These are phyloP conservation scores for Recurvomyces mirabilis DNA, from an alignment of 495 filamentous ascomycete species.

Conservation along the genomic window DNA sequence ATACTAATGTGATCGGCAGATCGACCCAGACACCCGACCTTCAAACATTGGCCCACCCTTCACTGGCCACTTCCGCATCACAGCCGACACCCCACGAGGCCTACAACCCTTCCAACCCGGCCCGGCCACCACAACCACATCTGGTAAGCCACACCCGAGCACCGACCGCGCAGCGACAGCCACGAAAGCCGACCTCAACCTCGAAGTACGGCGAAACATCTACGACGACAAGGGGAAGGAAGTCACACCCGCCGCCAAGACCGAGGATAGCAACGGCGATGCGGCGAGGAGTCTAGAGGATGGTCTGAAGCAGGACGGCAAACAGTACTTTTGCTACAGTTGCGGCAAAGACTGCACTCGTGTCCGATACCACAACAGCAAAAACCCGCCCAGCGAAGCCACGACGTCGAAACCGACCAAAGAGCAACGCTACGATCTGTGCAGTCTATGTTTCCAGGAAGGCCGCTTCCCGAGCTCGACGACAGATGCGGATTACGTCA, in stretches of 20 bases:
- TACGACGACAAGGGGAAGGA: slow-evolving; percentile 90
- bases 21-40: slow-evolving; percentile 87
- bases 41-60: slow-evolving; percentile 94
- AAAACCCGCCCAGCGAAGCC: slow-evolving; percentile 27
- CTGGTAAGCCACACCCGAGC: slow-evolving; percentile 57
- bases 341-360: slow-evolving; percentile 90
- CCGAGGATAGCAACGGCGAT: slow-evolving; percentile 37
- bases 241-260: slow-evolving; percentile 38
- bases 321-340: slow-evolving; percentile 69
- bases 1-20: slow-evolving; percentile 40
- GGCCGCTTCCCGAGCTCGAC: slow-evolving; percentile 66
- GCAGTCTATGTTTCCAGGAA: slow-evolving; percentile 79
- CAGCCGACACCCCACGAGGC: slow-evolving; percentile 87
- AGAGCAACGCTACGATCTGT: slow-evolving; percentile 63
- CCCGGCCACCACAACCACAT: slow-evolving; percentile 58
- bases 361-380: slow-evolving; percentile 77
- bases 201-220: slow-evolving; percentile 86
- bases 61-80: slow-evolving; percentile 91
- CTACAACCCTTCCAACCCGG: slow-evolving; percentile 90
- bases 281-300: slow-evolving; percentile 52
- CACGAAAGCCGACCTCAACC: slow-evolving; percentile 68
- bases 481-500: slow-evolving; percentile 62
- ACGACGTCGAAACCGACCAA: slow-evolving; percentile 44
- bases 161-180: slow-evolving; percentile 67
- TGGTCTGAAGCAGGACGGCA: slow-evolving; percentile 48